phyloP scores from a whole-genome alignment of 2,329 filamentous ascomycete genomes.

The Calonectria honghensis region DNA sequence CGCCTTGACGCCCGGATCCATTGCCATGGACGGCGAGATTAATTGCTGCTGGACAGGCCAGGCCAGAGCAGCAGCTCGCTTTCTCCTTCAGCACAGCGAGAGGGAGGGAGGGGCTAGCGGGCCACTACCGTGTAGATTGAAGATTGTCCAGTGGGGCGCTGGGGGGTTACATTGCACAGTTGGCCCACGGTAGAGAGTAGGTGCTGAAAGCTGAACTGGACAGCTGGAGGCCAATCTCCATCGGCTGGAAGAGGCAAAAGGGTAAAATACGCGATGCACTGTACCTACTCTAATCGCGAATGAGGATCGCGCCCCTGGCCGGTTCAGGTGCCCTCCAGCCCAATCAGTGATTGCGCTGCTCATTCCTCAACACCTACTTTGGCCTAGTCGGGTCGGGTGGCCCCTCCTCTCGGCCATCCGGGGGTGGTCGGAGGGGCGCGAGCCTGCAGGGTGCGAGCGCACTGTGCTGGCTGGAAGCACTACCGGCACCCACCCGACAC shows the following conservation, averaged over 20 bases:
- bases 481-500: background rate
- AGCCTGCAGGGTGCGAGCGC: constrained; percentile 1
- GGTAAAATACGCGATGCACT: constrained; percentile 20
- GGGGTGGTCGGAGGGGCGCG: constrained; percentile 9
- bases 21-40: constrained; percentile 18
- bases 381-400: constrained; percentile 21
- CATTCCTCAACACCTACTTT: constrained; percentile 32
- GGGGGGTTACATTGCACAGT: constrained; percentile 25
- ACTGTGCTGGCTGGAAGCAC: constrained; percentile 12
- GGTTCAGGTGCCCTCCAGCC: constrained; percentile 13
- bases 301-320: constrained; percentile 19
- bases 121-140: constrained; percentile 25
- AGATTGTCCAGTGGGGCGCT: constrained; percentile 22
- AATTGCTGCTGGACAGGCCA: constrained; percentile 8
- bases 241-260: constrained; percentile 28
- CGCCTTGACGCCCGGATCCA: constrained; percentile 6
- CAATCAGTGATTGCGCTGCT: constrained; percentile 25
- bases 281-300: constrained; percentile 26
- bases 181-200: constrained; percentile 10
- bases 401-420: constrained; percentile 16
- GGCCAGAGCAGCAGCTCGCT: background rate
- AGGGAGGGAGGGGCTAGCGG: constrained; percentile 10
- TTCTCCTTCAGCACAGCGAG: background rate
- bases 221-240: constrained; percentile 20
- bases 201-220: background rate